A percentile compares a stretch with the other conserved stretches of the same genome.
These are phyloP conservation scores for Zygosaccharomyces pseudorouxii DNA, from an alignment of 805 yeast genomes.

Conservation along the genomic window DNA sequence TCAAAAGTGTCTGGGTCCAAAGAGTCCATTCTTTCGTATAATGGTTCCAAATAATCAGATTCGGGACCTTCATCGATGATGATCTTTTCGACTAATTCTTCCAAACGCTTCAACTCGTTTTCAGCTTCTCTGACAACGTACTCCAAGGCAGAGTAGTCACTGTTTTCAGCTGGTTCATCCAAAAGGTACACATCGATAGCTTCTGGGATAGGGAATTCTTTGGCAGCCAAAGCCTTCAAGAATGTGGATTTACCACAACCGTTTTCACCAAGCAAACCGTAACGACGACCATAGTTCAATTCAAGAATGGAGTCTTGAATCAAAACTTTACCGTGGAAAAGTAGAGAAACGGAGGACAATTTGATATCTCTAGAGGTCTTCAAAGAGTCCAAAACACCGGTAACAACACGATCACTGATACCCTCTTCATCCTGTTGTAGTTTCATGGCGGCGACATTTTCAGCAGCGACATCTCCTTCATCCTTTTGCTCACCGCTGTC, in stretches of 20 bases:
- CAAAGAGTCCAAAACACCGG: slow-evolving; percentile 92
- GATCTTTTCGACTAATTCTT: slow-evolving; percentile 83
- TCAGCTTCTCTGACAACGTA: slow-evolving; percentile 98
- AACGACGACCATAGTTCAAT: slow-evolving; percentile 94
- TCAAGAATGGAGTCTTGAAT: slow-evolving; percentile 89
- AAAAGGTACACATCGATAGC: slow-evolving; percentile 85
- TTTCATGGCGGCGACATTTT: slow-evolving; percentile 79
- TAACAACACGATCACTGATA: slow-evolving; percentile 91
- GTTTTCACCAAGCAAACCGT: slow-evolving; percentile 95
- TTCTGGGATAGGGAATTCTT: slow-evolving; percentile 94
- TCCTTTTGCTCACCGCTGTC: slow-evolving; percentile 41
- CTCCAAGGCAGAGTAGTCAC: slow-evolving; percentile 87
- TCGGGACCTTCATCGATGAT: slow-evolving; percentile 94
- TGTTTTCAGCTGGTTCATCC: slow-evolving; percentile 96
- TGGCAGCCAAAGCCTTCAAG: slow-evolving; percentile 86
- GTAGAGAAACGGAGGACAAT: slow-evolving; percentile 79
- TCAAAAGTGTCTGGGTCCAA: slow-evolving; percentile 97
- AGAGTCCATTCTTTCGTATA: slow-evolving; percentile 92
- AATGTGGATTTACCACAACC: slow-evolving; percentile 99
- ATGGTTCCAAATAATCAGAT: slow-evolving; percentile 72
- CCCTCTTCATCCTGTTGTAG: slow-evolving; percentile 93
- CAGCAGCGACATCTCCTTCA: slow-evolving; percentile 59
- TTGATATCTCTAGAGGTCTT: slow-evolving; percentile 91
- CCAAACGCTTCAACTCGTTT: slow-evolving; percentile 82
- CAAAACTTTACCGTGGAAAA: slow-evolving; percentile 96